phyloP scores from a whole-genome alignment of 768 basidiomycete genomes.

The Kwoniella sp. region DNA sequence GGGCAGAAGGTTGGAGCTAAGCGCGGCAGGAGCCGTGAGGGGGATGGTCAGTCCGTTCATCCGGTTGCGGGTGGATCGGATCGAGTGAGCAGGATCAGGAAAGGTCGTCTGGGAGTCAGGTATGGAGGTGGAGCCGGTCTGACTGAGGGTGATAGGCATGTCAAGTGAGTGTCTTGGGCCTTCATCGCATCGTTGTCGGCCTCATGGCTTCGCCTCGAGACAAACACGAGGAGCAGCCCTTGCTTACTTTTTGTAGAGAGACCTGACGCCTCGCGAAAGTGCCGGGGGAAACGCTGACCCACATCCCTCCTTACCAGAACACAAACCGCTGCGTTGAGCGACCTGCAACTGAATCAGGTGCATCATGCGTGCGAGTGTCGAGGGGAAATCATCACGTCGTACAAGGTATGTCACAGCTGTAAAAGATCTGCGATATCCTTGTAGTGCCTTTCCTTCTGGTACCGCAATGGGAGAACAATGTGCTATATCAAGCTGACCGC shows the following conservation, averaged over 20 bases:
- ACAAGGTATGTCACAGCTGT: slow-evolving; percentile 14
- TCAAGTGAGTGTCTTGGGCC: slow-evolving; percentile 15
- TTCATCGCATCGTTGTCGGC: background rate
- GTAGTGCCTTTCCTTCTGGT: too few relatives aligned
- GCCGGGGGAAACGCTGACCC: too few relatives aligned
- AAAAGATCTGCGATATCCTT: background rate
- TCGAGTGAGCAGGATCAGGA: slow-evolving; percentile 12
- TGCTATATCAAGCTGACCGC: background rate
- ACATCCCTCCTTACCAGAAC: too few relatives aligned
- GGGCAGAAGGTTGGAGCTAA: background rate
- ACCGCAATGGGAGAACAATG: too few relatives aligned
- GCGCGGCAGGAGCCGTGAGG: background rate
- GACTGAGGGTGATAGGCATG: slow-evolving; percentile 2
- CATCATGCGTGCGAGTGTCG: slow-evolving; percentile 30
- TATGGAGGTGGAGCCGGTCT: background rate
- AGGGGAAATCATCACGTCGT: slow-evolving; percentile 31
- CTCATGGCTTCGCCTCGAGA: too few relatives aligned
- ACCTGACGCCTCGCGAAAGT: too few relatives aligned
- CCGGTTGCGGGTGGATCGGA: background rate
- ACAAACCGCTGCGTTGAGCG: slow-evolving; percentile 1
- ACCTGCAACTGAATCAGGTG: slow-evolving; percentile 14
- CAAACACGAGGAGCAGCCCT: too few relatives aligned
- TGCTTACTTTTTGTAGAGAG: too few relatives aligned
- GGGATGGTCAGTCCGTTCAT: background rate
- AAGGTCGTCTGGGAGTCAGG: slow-evolving; percentile 8